Conservation (phyloP, 257 asterid species). For the Osmanthus fragrans region DNA sequence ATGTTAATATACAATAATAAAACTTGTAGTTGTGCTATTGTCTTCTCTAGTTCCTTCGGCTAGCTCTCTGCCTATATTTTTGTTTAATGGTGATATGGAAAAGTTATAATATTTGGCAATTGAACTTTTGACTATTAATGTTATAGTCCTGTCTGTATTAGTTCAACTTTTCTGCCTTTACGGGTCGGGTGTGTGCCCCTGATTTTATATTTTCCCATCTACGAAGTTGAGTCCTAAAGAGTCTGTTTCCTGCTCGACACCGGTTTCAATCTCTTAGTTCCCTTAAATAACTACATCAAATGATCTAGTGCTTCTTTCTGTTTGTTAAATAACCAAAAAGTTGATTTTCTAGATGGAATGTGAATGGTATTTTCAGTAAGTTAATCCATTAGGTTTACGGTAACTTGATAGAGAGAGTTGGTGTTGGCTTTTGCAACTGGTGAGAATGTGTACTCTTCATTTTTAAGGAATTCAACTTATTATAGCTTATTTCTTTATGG, state of each 20-base stretch:
- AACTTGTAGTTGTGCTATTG: not conserved
- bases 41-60: not conserved
- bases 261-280: not conserved
- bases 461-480: not conserved
- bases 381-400: not conserved
- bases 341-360: not conserved
- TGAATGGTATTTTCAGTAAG: not conserved
- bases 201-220: no score
- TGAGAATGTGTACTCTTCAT: not conserved
- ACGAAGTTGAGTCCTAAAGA: not conserved
- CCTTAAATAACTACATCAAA: not conserved
- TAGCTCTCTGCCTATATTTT: not conserved
- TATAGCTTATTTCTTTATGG: not conserved
- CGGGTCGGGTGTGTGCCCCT: not conserved
- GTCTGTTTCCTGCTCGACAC: not conserved
- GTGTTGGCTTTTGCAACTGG: not conserved
- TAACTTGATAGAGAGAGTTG: not conserved
- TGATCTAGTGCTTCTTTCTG: not conserved
- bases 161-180: not conserved
- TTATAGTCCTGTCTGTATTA: not conserved
- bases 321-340: not conserved
- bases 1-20: not conserved
- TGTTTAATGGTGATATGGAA: not conserved
- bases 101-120: not conserved
- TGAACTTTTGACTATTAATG: not conserved